These are phyloP conservation scores for Amanita rubescens DNA, from an alignment of 768 basidiomycete genomes.

Conservation along the genomic window DNA sequence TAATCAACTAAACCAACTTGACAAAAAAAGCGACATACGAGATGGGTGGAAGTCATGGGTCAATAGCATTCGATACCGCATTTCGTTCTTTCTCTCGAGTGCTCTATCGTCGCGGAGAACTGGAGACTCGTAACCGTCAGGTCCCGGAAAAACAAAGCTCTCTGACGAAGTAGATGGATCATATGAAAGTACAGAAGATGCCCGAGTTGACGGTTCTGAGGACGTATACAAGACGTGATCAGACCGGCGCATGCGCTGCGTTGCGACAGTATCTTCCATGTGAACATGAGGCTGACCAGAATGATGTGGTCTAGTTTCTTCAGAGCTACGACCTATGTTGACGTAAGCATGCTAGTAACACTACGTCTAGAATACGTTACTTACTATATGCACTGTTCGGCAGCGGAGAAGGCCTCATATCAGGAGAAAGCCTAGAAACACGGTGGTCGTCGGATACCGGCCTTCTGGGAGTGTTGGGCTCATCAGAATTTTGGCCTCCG, in stretches of 20 bases:
- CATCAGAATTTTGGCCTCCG: slow-evolving; percentile 24
- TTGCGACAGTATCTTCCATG: background rate
- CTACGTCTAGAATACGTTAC: background rate
- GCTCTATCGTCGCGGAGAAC: slow-evolving; percentile 32
- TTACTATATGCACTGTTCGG: slow-evolving; percentile 4
- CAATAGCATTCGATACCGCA: slow-evolving; percentile 58
- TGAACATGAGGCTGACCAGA: background rate
- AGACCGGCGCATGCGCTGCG: background rate
- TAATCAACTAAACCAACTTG: background rate
- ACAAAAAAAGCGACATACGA: slow-evolving; percentile 33
- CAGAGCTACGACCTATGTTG: slow-evolving; percentile 1
- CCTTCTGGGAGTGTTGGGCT: slow-evolving; percentile 6
- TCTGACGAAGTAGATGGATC: slow-evolving; percentile 19
- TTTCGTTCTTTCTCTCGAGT: slow-evolving; percentile 48
- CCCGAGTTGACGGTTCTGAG: slow-evolving; percentile 11
- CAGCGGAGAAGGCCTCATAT: slow-evolving; percentile 23
- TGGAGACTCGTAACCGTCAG: slow-evolving; percentile 35
- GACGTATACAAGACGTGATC: slow-evolving; percentile 5
- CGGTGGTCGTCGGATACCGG: slow-evolving; percentile 12
- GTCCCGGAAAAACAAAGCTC: slow-evolving; percentile 9
- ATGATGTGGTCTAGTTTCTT: background rate
- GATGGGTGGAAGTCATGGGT: slow-evolving; percentile 66
- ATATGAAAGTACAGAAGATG: slow-evolving; percentile 23
- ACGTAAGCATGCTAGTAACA: background rate
- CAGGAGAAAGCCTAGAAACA: slow-evolving; percentile 22